Evolutionary conservation across 2,329 filamentous ascomycete genomes (phyloP).

Genomic region (Hypoxylon sp.): DNA sequence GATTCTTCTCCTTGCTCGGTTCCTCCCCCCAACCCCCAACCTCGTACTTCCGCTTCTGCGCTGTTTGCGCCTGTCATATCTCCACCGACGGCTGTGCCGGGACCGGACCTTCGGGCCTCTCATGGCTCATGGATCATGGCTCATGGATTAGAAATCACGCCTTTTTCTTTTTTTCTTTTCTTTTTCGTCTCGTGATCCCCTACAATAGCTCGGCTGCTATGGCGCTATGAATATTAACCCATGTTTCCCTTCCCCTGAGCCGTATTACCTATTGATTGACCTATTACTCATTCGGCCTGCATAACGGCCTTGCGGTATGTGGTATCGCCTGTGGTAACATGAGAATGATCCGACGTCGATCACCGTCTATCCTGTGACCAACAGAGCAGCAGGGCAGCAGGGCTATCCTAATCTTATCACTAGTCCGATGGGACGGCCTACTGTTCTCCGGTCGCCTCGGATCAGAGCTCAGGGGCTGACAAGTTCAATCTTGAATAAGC

Average conservation of each 20-base stretch:
- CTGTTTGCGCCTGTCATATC: slow-evolving; percentile 33
- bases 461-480: slow-evolving; percentile 15
- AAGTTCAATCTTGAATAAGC: slow-evolving; percentile 3
- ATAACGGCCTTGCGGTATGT: slow-evolving; percentile 17
- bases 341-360: slow-evolving; percentile 32
- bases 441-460: slow-evolving; percentile 20
- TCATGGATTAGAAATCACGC: slow-evolving; percentile 40
- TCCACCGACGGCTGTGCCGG: slow-evolving; percentile 33
- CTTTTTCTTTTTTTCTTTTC: slow-evolving; percentile 15
- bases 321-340: slow-evolving; percentile 27
- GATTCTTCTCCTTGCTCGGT: slow-evolving; percentile 17
- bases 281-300: slow-evolving; percentile 32
- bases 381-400: too few species aligned
- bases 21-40: not conserved
- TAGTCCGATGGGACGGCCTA: slow-evolving; percentile 15
- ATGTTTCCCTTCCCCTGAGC: slow-evolving; percentile 25
- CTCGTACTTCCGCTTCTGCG: slow-evolving; percentile 35
- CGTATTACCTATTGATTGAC: slow-evolving; percentile 8
- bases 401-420: slow-evolving; percentile 16
- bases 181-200: slow-evolving; percentile 17
- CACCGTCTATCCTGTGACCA: slow-evolving; percentile 31
- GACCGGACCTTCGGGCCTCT: slow-evolving; percentile 37
- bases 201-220: slow-evolving; percentile 19
- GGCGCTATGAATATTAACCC: slow-evolving; percentile 25
- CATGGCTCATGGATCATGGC: too few species aligned